Conservation (phyloP, 2,329 filamentous ascomycete species). For the Boeremia exigua region DNA sequence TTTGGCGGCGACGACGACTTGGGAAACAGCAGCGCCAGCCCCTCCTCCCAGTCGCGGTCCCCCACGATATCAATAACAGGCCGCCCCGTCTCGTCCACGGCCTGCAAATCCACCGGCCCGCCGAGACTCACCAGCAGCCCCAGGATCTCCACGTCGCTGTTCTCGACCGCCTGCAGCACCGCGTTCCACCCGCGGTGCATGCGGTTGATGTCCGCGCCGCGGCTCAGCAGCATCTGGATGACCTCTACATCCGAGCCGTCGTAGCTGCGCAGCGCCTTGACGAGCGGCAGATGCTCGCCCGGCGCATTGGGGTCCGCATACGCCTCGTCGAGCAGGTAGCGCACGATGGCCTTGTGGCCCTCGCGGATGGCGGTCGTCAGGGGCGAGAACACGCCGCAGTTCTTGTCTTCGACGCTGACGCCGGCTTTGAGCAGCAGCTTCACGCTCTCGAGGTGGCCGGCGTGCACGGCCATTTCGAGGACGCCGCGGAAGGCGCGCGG, state of each 20-base stretch:
- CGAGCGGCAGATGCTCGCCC: conserved; percentile 73
- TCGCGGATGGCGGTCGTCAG: conserved; percentile 72
- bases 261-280: conserved; percentile 70
- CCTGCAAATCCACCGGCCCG: conserved; percentile 39
- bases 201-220: conserved; percentile 71
- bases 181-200: conserved; percentile 47
- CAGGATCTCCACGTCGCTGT: conserved; percentile 41
- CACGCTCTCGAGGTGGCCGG: conserved; percentile 70
- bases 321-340: conserved; percentile 66
- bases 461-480: conserved; percentile 70
- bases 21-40: conserved; percentile 41
- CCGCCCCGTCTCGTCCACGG: conserved; percentile 34
- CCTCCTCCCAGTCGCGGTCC: conserved; percentile 45
- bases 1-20: conserved; percentile 3
- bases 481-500: conserved; percentile 69
- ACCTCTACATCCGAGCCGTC: conserved; percentile 64
- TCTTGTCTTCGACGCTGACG: conserved; percentile 73
- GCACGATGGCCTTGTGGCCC: conserved; percentile 65
- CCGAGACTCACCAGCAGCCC: conserved; percentile 42
- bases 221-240: conserved; percentile 66
- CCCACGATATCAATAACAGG: conserved; percentile 42
- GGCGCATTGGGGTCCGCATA: conserved; percentile 70
- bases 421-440: conserved; percentile 69
- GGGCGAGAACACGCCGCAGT: conserved; percentile 73
- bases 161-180: conserved; percentile 44